Percentiles rank a stretch among this genome's conserved stretches.
These are phyloP conservation scores for Cyanidioschyzon merolae DNA, from an alignment of 23 red algal species.

Conservation along the genomic window DNA sequence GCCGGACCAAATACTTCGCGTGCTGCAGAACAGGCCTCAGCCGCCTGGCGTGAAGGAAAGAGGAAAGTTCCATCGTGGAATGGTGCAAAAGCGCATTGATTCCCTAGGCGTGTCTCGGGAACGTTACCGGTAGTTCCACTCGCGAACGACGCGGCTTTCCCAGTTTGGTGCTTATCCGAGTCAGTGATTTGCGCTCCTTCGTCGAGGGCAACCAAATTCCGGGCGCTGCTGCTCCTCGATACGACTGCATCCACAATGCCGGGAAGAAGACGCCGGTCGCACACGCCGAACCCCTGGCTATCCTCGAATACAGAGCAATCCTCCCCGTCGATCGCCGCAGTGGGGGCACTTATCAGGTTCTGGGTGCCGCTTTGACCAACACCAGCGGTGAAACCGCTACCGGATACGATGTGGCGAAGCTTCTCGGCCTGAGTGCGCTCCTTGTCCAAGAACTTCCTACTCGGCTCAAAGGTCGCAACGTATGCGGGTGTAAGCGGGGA, in stretches of 20 bases:
- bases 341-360: neutral
- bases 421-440: too few species aligned
- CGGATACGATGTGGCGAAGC: neutral
- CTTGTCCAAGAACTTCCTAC: too few species aligned
- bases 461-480: neutral
- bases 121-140: neutral
- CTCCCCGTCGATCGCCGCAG: neutral
- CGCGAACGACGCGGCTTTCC: neutral
- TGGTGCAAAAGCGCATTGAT: neutral
- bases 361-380: neutral
- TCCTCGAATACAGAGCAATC: neutral
- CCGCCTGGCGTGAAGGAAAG: constrained; percentile 4
- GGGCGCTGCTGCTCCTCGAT: neutral
- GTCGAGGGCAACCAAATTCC: neutral
- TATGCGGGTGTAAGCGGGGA: neutral
- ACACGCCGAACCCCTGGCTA: neutral
- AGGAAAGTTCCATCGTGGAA: constrained; percentile 14
- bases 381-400: neutral
- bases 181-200: neutral
- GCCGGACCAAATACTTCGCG: constrained; percentile 9
- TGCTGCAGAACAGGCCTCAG: neutral
- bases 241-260: neutral
- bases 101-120: neutral
- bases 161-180: neutral
- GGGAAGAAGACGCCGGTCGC: neutral